Base-by-base conservation (phyloP, 2,329 filamentous ascomycete species). In the Colletotrichum echinochloae region DNA sequence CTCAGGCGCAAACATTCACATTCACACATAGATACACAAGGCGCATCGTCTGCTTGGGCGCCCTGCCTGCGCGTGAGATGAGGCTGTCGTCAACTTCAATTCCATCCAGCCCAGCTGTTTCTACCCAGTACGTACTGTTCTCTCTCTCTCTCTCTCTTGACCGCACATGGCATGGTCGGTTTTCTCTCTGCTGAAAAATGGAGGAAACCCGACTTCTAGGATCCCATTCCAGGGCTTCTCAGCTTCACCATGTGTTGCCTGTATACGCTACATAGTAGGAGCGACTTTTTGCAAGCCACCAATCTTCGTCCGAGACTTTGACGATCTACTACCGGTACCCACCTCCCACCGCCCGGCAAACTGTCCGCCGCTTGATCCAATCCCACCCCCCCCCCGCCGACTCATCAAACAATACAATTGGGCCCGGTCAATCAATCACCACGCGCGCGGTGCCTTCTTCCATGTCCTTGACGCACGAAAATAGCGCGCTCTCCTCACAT, bases 1-100 rank as follows among this genome's bases (percentile, higher is more conserved):
- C 62, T 70, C 66, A 66, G 56, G 66, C 63, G 63, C 56, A 57
- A 65, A 60, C 66, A 55, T 57, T 55, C 55, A 39, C 55, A 41
- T 28, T 2, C 37, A 9, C 57, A 20, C 12, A 52, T 28, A 14
- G 14, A 16, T 16, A 3, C 26, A 33, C 18, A 33, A 26, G 16
- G 16, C 37, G 30, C 20, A 18, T 35, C 35, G 23, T 41, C 7
- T n/a, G 33, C 39, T 41, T 41, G n/a, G n/a, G n/a, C n/a, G n/a
- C n/a, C 20, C 39, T 7, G 18, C 35, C 6, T 11, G 23, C 11
- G n/a, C 20, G 7, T 28, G 48, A 39, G 33, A 35, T 44, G 51
- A 67, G 14, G 37, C 35, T 30, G 44, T 63, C 65, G 65, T 55
- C 57, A 49, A 63, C 51, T 28, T 20, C 59, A 46, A 68, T 65